These are phyloP conservation scores for Homolaphlyctis polyrhiza DNA, from an alignment of 371 early-diverging fungal species.

Conservation along the genomic window DNA sequence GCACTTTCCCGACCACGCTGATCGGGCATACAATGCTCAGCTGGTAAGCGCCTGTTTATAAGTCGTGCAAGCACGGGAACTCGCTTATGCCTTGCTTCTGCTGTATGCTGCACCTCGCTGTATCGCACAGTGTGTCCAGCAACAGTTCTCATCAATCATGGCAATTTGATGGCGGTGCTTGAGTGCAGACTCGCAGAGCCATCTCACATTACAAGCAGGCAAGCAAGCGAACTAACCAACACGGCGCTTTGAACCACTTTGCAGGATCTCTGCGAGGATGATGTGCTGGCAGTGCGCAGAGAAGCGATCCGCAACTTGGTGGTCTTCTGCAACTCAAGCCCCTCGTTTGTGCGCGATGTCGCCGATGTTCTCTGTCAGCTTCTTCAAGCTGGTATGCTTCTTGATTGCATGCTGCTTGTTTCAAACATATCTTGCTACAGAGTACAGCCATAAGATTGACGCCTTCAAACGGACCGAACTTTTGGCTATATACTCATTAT, in stretches of 20 bases:
- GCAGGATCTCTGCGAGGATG: no score
- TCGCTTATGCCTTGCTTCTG: not conserved
- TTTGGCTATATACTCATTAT: not conserved
- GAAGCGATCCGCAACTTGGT: constrained; percentile 5
- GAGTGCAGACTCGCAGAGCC: not conserved
- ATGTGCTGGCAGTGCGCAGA: not conserved
- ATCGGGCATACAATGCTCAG: constrained; percentile 6
- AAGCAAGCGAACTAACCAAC: no score
- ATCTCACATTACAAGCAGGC: no score
- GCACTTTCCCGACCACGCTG: not conserved
- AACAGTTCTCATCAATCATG: not conserved
- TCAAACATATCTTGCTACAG: not conserved
- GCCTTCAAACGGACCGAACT: not conserved
- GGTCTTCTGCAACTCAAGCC: not conserved
- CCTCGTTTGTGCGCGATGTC: not conserved
- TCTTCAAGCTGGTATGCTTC: not conserved
- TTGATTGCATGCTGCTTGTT: not conserved
- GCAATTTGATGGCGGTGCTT: not conserved
- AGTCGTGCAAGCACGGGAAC: not conserved
- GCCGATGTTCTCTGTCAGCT: constrained; percentile 10
- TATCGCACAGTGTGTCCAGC: no score
- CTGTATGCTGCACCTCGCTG: no score
- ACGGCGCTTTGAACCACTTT: no score
- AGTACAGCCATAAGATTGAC: not conserved
- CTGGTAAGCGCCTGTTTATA: not conserved